Conservation (phyloP, 73 alveolate genomes). For the Tetrahymena malaccensis region DNA sequence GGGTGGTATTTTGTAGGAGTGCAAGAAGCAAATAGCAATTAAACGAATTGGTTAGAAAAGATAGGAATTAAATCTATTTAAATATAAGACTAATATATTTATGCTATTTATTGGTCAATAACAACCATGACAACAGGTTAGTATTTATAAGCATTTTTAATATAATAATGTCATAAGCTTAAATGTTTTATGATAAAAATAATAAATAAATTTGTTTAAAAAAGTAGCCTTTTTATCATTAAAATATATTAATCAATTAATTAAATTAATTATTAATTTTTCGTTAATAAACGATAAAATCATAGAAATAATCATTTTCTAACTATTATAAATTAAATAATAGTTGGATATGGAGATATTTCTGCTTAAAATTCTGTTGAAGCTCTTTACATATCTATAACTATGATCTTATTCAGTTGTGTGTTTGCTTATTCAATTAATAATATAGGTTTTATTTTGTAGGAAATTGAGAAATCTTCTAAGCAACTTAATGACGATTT, state of each 20-base stretch:
- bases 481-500: not conserved
- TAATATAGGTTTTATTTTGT: constrained; percentile 17
- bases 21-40: not conserved
- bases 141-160: too few species aligned
- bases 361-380: constrained; percentile 55
- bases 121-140: not conserved
- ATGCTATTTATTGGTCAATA: not conserved
- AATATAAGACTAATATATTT: not conserved
- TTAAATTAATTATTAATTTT: too few species aligned
- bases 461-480: not conserved
- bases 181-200: too few species aligned
- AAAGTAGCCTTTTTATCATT: too few species aligned
- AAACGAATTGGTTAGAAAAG: not conserved
- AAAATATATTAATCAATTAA: too few species aligned
- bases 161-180: too few species aligned
- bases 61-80: not conserved
- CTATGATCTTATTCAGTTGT: constrained; percentile 62
- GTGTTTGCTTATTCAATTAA: constrained; percentile 37
- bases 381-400: constrained; percentile 44
- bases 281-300: too few species aligned
- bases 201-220: too few species aligned
- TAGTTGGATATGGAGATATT: constrained; percentile 86
- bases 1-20: not conserved
- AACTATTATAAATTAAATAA: not conserved
- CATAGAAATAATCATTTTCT: too few species aligned